A percentile compares a stretch with the other conserved stretches of the same genome.
Conservation (phyloP, 2,329 filamentous ascomycete genomes). For the Cryphonectria naterciae region DNA sequence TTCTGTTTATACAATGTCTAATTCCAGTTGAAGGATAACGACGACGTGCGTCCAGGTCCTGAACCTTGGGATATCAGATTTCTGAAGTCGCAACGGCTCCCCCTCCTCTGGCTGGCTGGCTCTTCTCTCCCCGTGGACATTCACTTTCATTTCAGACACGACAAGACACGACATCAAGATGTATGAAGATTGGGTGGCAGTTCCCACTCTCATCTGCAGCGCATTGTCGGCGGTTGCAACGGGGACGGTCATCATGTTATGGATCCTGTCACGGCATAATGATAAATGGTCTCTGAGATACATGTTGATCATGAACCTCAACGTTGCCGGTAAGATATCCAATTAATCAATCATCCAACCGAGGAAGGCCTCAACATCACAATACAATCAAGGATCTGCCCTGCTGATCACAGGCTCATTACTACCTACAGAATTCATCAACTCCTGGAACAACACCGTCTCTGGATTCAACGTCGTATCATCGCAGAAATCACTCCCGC, state of each 20-base stretch:
- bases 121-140: not conserved
- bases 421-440: slow-evolving; percentile 20
- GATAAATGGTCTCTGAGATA: slow-evolving; percentile 25
- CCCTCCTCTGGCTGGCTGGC: not conserved
- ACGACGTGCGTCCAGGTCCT: not conserved
- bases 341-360: not conserved
- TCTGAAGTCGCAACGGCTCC: not conserved
- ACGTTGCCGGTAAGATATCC: slow-evolving; percentile 15
- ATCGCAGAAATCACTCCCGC: not conserved
- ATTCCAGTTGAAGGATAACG: not conserved
- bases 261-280: slow-evolving; percentile 17
- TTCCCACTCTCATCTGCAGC: slow-evolving; percentile 27
- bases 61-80: not conserved
- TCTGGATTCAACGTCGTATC: slow-evolving; percentile 22
- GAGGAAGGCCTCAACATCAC: no score
- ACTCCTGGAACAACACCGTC: slow-evolving; percentile 26
- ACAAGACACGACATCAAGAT: not conserved
- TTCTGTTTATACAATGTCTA: not conserved
- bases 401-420: not conserved
- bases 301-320: slow-evolving; percentile 25
- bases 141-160: not conserved
- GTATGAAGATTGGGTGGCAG: slow-evolving; percentile 17
- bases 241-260: slow-evolving; percentile 24
- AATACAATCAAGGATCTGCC: not conserved
- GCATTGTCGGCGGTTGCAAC: slow-evolving; percentile 24